Base-by-base conservation (phyloP, 2,329 filamentous ascomycete species). In the Colletotrichum sp. region DNA sequence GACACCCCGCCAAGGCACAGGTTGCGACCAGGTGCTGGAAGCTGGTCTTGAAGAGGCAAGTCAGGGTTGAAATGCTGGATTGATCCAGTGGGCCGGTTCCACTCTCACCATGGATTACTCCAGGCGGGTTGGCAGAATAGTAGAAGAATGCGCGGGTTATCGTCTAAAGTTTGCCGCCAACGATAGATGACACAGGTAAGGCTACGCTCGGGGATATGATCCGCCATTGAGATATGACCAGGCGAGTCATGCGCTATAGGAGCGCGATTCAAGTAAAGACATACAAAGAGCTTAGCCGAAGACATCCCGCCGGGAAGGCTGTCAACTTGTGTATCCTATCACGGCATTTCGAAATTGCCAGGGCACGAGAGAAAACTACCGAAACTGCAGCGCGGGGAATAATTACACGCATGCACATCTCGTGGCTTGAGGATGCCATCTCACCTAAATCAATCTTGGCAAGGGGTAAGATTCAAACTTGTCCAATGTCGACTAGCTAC, bases 321-420 rank as follows among this genome's bases (percentile, higher is more conserved):
- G 2, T 49, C 44, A 13, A 49, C 10, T 49, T 49, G 3, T 7
- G 44, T 7, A 49, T 49, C 44, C 44, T 1, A 12, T 3, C 44
- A 49, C 44, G n/a, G 44, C n/a, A 49, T 49, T 12, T 49, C 4
- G 10, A 21, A 49, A 21, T 12, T 49, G 2, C 44, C 2, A 49
- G 18, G 10, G 10, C 3, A 21, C 1, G 3, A 4, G n/a, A 16
- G 2, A 7, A 7, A 49, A 13, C 1, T 21, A 1, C 44, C 44
- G n/a, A 49, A 49, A 7, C 44, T 49, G 10, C 44, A 49, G 2
- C 44, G 44, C 44, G 44, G 18, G 3, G 6, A n/a, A 3, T 4
- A 49, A 21, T 49, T 13, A 49, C n/a, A 49, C 6, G 44, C 44
- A 13, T 21, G 0, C 3, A 6, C 44, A n/a, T 49, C 10, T 8